Evolutionary conservation across 352 stramenopile genomes (phyloP), one percentile per base, ranked within the genome.

Genomic region (Bremia lactucae): DNA sequence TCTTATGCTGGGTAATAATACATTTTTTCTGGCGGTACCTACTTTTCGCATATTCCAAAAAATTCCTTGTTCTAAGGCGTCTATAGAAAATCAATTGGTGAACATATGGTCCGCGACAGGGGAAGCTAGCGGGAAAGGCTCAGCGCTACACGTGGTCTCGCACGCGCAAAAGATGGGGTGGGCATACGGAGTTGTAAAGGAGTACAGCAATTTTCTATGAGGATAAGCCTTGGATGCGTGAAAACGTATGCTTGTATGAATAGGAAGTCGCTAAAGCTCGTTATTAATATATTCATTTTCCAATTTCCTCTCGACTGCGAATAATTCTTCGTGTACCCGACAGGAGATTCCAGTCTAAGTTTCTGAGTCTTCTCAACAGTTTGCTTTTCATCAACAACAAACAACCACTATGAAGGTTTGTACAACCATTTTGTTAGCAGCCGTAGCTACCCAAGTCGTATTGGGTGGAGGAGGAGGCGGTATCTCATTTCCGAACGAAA

Each of bases 401-500:
- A 52, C 11, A 18, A 47, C 35, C 23, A 52, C 28, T 25, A 67
- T 67, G 58, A 67, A 67, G 48, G 48, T 67, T 47, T 67, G 60
- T 53, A 55, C 52, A 29, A 52, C 52, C 20, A 55, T 67, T 29
- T 25, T 67, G 25, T 44, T 67, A 10, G 48, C 58, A 28, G 58
- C 58, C 22, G 36, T 67, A 33, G 58, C 58, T 45, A 63, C 63
- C 52, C 58, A 67, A 42, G 58, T 60, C 14, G 58, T 63, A n/a
- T 53, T 67, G 0, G 58, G 43, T 38, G 58, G 58, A 24, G 47
- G 47, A 21, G 46, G 51, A 40, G 52, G 52, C 36, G 58, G 58
- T 35, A 50, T 66, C 26, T 52, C 36, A 16, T 63, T 60, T 36
- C 34, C 55, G 40, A 54, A 53, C n/a, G 31, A 42, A 41, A 37